phyloP scores from a whole-genome alignment of 2,329 filamentous ascomycete species.

The Trichothecium sympodiale region DNA sequence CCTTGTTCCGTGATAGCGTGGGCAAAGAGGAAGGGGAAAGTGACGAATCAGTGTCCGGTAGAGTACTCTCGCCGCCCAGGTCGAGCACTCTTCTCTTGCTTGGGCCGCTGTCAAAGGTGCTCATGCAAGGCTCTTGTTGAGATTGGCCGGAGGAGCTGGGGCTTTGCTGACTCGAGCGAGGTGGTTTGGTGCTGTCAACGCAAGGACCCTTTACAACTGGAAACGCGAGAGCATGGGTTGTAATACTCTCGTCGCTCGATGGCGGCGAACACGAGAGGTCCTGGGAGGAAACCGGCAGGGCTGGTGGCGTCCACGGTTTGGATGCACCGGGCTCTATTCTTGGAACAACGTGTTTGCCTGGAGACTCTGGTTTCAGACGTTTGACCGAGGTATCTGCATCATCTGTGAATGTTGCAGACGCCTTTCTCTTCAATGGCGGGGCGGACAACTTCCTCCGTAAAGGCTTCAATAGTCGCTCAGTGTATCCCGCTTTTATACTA shows the following conservation, averaged over 20 bases:
- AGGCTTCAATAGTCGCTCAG: too few relatives aligned
- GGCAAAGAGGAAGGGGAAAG: conserved; percentile 1
- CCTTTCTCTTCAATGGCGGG: too few relatives aligned
- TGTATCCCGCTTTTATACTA: too few relatives aligned
- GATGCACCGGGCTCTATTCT: too few relatives aligned
- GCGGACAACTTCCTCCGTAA: too few relatives aligned
- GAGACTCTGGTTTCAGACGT: neutral
- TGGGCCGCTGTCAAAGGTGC: conserved; percentile 3
- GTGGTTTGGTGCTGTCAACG: conserved; percentile 48
- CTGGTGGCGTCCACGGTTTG: neutral
- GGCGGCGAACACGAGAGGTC: too few relatives aligned
- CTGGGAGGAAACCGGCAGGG: neutral
- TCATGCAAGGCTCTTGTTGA: conserved; percentile 25
- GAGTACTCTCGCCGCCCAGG: conserved; percentile 9
- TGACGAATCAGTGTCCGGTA: neutral
- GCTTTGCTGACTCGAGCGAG: conserved; percentile 57
- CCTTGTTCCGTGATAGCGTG: neutral
- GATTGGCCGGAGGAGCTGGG: conserved; percentile 29
- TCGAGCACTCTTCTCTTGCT: conserved; percentile 10
- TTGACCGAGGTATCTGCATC: neutral
- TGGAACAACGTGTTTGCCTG: too few relatives aligned
- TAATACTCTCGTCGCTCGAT: conserved; percentile 1
- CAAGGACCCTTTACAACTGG: conserved; percentile 68
- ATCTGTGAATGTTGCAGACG: too few relatives aligned
- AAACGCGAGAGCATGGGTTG: conserved; percentile 40